phyloP scores from a whole-genome alignment of 768 basidiomycete genomes.

The Pulveroboletus sp. region DNA sequence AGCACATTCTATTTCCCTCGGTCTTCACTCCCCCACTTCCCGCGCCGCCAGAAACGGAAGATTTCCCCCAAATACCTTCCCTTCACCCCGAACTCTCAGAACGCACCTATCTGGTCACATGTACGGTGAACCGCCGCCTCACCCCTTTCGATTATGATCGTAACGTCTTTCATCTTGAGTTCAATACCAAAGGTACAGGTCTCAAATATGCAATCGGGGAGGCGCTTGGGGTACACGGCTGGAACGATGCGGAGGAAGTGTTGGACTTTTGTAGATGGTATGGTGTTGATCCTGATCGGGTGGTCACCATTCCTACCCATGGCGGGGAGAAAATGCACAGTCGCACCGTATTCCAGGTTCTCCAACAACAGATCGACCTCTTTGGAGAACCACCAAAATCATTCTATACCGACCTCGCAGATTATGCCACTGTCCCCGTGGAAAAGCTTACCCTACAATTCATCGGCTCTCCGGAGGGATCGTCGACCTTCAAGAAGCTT shows the following conservation, averaged over 20 bases:
- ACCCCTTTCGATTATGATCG: conserved; percentile 96
- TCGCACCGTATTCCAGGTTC: conserved; percentile 89
- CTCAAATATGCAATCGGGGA: conserved; percentile 96
- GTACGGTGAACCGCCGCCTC: conserved; percentile 89
- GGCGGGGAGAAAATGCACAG: conserved; percentile 77
- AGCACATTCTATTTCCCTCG: conserved; percentile 84
- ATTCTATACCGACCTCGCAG: conserved; percentile 87
- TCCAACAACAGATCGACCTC: conserved; percentile 95
- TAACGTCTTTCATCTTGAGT: conserved; percentile 98
- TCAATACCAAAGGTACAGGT: conserved; percentile 88
- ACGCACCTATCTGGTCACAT: conserved; percentile 90
- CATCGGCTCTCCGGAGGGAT: conserved; percentile 90
- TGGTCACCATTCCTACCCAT: conserved; percentile 77
- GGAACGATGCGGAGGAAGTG: conserved; percentile 92
- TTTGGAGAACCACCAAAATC: conserved; percentile 96
- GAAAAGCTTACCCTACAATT: conserved; percentile 85
- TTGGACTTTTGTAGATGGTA: conserved; percentile 90
- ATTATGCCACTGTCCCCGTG: conserved; percentile 62
- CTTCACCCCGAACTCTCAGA: conserved; percentile 87
- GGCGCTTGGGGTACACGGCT: conserved; percentile 95
- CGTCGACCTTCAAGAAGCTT: conserved; percentile 91
- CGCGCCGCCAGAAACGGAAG: conserved; percentile 31
- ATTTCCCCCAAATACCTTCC: conserved; percentile 59
- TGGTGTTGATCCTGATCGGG: conserved; percentile 73
- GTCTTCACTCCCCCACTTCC: conserved; percentile 60